Evolutionary conservation across 768 basidiomycete genomes (phyloP).

Genomic region (Auricularia sp.): DNA sequence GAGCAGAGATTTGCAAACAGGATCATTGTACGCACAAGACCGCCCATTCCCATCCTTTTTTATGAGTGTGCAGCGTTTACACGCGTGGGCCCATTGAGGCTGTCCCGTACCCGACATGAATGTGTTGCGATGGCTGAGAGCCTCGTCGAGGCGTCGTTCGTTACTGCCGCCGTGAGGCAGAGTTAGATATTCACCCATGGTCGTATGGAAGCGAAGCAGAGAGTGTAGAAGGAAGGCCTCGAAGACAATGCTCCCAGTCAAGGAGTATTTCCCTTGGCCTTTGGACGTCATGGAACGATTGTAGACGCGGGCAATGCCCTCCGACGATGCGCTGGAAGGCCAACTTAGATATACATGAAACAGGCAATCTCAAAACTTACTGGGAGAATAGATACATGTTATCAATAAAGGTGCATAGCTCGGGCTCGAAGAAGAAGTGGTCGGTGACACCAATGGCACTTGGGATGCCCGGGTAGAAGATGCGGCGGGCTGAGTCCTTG

Average conservation of each 20-base stretch:
- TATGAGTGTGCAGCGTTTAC: constrained; percentile 1
- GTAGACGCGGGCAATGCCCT: background rate
- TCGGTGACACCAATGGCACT: background rate
- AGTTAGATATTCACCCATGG: background rate
- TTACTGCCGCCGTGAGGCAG: background rate
- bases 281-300: background rate
- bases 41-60: background rate
- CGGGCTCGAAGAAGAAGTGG: background rate
- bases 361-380: background rate
- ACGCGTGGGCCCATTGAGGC: constrained; percentile 4
- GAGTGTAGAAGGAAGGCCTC: background rate
- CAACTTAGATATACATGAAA: background rate
- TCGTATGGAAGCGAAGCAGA: background rate
- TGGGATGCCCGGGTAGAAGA: background rate
- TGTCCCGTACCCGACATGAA: constrained; percentile 5
- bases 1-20: background rate
- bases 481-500: background rate
- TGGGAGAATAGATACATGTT: background rate
- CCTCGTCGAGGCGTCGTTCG: background rate
- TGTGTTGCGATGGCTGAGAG: background rate
- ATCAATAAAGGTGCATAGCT: background rate
- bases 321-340: background rate
- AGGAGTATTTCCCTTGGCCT: background rate
- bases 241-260: background rate
- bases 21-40: background rate